Percentiles rank a stretch among this genome's conserved stretches.
Evolutionary conservation across 2,329 filamentous ascomycete species (phyloP).

Genomic region (Microsporum ferrugineum): DNA sequence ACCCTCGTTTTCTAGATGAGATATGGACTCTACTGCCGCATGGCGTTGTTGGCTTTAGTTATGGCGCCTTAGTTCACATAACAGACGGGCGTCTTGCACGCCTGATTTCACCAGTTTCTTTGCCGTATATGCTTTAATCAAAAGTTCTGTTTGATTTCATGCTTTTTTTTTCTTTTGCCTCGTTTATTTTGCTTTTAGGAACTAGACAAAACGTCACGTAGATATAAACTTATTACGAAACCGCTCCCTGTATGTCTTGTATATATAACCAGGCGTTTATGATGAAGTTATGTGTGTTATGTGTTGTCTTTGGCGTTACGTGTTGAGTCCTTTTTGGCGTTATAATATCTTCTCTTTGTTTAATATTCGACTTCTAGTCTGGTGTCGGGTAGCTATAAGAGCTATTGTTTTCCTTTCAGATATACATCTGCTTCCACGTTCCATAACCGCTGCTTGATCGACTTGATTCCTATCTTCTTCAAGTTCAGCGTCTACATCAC

Average conservation of each 20-base stretch:
- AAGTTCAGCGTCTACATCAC: no score
- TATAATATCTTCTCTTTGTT: not conserved
- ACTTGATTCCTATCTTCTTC: no score
- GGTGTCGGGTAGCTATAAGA: no score
- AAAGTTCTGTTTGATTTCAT: conserved; percentile 2
- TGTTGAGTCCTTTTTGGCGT: not conserved
- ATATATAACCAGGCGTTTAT: not conserved
- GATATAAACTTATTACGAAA: not conserved
- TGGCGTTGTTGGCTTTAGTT: conserved; percentile 90
- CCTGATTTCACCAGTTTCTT: not conserved
- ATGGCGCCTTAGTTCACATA: conserved; percentile 46
- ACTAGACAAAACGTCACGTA: conserved; percentile 1
- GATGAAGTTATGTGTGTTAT: not conserved
- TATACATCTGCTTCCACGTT: no score
- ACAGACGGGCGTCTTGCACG: not conserved
- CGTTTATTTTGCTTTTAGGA: conserved; percentile 7
- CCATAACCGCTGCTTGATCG: no score
- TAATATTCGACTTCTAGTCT: not conserved
- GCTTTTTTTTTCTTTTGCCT: not conserved
- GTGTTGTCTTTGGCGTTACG: not conserved
- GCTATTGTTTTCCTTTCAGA: no score
- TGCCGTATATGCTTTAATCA: not conserved
- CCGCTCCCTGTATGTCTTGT: not conserved
- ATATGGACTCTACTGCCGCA: conserved; percentile 94
- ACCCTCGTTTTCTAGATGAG: conserved; percentile 56